Conservation (phyloP, 2,329 filamentous ascomycete genomes). For the Blastomyces silverae region DNA sequence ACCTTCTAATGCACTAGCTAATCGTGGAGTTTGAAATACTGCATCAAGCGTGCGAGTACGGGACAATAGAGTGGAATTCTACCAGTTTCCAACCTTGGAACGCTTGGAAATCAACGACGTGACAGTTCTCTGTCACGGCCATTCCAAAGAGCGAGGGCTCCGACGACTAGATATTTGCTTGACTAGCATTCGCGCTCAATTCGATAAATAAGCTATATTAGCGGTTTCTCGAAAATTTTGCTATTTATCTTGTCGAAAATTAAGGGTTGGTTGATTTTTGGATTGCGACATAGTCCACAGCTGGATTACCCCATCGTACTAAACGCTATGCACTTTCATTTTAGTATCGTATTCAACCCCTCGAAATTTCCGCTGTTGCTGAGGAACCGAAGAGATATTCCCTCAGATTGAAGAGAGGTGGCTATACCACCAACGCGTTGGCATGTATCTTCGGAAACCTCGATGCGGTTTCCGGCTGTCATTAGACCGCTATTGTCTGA, state of each 20-base stretch:
- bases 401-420: background rate
- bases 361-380: background rate
- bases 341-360: background rate
- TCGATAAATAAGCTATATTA: background rate
- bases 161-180: background rate
- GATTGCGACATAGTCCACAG: background rate
- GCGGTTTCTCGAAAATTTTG: background rate
- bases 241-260: constrained; percentile 2
- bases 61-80: no score
- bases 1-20: constrained; percentile 23
- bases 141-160: background rate
- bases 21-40: constrained; percentile 24
- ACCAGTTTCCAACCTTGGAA: no score
- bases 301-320: background rate
- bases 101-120: background rate
- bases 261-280: constrained; percentile 3
- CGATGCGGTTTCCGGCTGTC: background rate
- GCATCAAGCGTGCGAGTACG: constrained; percentile 10
- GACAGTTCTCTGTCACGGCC: constrained; percentile 16
- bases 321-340: background rate
- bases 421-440: background rate
- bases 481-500: background rate
- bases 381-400: constrained; percentile 2
- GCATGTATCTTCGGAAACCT: background rate
- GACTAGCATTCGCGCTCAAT: background rate